Conservation (phyloP, 2,329 filamentous ascomycete genomes). For the Colletotrichum sidae region DNA sequence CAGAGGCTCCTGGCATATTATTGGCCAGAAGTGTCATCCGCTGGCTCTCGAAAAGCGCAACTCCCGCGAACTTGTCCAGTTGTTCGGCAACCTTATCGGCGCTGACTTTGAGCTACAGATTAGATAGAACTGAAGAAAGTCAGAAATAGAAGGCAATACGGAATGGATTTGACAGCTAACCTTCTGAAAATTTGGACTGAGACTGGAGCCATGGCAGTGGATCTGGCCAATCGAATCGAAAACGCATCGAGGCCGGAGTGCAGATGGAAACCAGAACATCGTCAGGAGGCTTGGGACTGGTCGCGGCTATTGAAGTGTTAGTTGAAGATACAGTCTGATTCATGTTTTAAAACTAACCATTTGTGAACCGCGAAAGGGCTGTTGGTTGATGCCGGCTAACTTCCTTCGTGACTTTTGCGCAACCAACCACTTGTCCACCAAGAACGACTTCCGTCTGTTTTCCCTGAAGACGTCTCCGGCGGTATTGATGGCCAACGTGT, state of each 20-base stretch:
- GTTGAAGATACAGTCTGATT: background rate
- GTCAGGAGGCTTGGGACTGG: conserved; percentile 1
- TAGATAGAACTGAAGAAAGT: too few species aligned
- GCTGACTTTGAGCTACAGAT: too few species aligned
- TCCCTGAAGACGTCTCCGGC: background rate
- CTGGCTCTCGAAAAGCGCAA: too few species aligned
- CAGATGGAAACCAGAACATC: background rate
- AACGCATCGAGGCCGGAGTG: background rate
- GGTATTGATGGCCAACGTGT: background rate
- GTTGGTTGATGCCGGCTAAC: background rate
- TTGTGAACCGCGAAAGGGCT: background rate
- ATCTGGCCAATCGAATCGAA: conserved; percentile 4
- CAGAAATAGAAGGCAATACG: too few species aligned
- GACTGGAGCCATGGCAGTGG: conserved; percentile 14
- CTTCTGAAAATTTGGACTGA: background rate
- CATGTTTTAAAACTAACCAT: background rate
- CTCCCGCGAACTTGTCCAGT: too few species aligned
- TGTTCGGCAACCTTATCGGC: too few species aligned
- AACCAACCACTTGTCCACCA: background rate
- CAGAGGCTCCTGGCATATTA: background rate
- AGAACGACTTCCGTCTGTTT: conserved; percentile 13
- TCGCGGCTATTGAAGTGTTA: background rate
- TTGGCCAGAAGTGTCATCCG: too few species aligned
- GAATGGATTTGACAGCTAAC: background rate
- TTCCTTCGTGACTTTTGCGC: background rate